phyloP scores from a whole-genome alignment of 2,329 filamentous ascomycete genomes.

The Macrophomina tecta region DNA sequence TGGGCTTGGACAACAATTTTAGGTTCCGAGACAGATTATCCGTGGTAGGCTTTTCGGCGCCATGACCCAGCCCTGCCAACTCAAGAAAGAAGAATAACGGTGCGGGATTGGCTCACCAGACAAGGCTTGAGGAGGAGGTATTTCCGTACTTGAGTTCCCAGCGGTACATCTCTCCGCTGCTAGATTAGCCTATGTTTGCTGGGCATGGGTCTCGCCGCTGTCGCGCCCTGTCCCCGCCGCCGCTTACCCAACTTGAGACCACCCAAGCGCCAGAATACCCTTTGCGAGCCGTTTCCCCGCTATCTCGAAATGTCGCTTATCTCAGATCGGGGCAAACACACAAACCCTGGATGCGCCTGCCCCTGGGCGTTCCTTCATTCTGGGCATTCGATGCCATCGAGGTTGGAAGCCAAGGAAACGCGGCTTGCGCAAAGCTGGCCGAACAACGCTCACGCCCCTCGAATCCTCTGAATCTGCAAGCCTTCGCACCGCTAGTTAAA shows the following conservation, averaged over 20 bases:
- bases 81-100: no score
- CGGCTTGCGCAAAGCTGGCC: background rate
- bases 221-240: background rate
- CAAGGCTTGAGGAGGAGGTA: no score
- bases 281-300: background rate
- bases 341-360: background rate
- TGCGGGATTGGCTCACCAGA: no score
- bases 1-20: no score
- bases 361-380: background rate
- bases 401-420: background rate
- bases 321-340: background rate
- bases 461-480: background rate
- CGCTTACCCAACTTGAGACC: background rate
- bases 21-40: no score
- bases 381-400: background rate
- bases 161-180: background rate
- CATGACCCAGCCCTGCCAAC: no score
- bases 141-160: no score
- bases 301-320: background rate
- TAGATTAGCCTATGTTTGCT: background rate
- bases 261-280: background rate
- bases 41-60: no score
- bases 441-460: background rate
- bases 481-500: background rate
- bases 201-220: background rate